Percentiles rank a stretch among this genome's conserved stretches.
These are phyloP conservation scores for Suillus weaverae DNA, from an alignment of 768 basidiomycete species.

Conservation along the genomic window DNA sequence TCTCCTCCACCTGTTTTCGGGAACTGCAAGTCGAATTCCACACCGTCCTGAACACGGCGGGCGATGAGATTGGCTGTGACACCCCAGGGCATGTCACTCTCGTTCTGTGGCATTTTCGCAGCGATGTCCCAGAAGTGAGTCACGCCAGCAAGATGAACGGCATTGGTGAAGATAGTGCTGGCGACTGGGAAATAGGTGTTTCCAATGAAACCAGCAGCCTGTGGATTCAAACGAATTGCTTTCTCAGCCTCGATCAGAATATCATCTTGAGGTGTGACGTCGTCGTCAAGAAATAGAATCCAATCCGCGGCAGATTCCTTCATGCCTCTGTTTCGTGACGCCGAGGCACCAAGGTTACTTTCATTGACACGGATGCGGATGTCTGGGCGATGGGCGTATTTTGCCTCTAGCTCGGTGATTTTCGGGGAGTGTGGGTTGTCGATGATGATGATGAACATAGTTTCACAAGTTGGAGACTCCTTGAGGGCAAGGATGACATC, in stretches of 20 bases:
- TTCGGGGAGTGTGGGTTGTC: conserved; percentile 50
- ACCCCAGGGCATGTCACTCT: conserved; percentile 57
- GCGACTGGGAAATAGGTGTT: conserved; percentile 50
- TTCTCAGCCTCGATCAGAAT: conserved; percentile 48
- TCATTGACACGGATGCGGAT: conserved; percentile 54
- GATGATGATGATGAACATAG: conserved; percentile 59
- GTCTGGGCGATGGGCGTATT: conserved; percentile 45
- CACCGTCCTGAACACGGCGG: conserved; percentile 44
- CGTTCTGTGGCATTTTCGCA: conserved; percentile 37
- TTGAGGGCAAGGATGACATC: conserved; percentile 45
- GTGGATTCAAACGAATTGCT: conserved; percentile 44
- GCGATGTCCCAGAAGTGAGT: conserved; percentile 67
- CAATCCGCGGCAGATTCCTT: conserved; percentile 56
- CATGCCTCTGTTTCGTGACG: conserved; percentile 55
- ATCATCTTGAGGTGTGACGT: conserved; percentile 43
- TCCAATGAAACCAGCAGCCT: conserved; percentile 57
- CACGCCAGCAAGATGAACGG: conserved; percentile 55
- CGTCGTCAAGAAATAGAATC: conserved; percentile 63
- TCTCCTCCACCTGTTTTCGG: conserved; percentile 68
- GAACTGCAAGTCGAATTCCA: conserved; percentile 47
- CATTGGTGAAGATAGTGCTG: conserved; percentile 48
- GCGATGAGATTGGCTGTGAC: conserved; percentile 60
- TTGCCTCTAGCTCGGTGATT: conserved; percentile 38
- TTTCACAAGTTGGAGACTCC: conserved; percentile 41
- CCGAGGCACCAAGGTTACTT: conserved; percentile 50